A percentile compares a stretch with the other conserved stretches of the same genome.
Evolutionary conservation across 352 stramenopile species (phyloP).

Genomic region (Globisporangium uncinulatum): DNA sequence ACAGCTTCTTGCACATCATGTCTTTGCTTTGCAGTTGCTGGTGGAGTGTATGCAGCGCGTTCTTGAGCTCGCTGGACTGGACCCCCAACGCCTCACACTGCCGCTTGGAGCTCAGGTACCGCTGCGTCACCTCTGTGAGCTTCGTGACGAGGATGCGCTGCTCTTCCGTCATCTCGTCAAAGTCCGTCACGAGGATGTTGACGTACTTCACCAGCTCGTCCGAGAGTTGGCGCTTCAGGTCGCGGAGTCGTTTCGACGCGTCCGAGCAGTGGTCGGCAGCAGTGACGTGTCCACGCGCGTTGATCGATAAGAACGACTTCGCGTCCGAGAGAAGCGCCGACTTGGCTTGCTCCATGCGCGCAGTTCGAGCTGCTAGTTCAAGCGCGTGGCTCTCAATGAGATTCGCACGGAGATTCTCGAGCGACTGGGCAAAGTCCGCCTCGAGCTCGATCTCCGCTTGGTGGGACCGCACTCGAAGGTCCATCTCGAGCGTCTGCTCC

Average conservation of each 20-base stretch:
- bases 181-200: conserved; percentile 37
- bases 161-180: conserved; percentile 52
- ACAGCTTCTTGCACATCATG: conserved; percentile 49
- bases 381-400: conserved; percentile 22
- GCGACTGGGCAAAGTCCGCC: conserved; percentile 25
- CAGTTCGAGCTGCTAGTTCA: conserved; percentile 39
- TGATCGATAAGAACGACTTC: conserved; percentile 26
- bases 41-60: conserved; percentile 25
- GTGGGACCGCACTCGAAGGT: conserved; percentile 27
- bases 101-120: conserved; percentile 56
- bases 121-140: conserved; percentile 49
- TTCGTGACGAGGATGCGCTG: conserved; percentile 47
- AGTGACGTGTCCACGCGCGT: neutral
- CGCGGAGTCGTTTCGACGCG: conserved; percentile 18
- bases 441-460: conserved; percentile 41
- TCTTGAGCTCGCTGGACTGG: conserved; percentile 27
- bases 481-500: conserved; percentile 34
- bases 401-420: conserved; percentile 27
- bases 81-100: conserved; percentile 37
- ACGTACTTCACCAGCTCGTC: conserved; percentile 45
- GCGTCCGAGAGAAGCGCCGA: conserved; percentile 41
- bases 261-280: neutral
- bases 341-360: conserved; percentile 38
- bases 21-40: conserved; percentile 47
- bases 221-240: conserved; percentile 41